A percentile compares a stretch with the other conserved stretches of the same genome.
These are phyloP conservation scores for Flaveria bidentis DNA, from an alignment of 129 eudicot species.

Conservation along the genomic window DNA sequence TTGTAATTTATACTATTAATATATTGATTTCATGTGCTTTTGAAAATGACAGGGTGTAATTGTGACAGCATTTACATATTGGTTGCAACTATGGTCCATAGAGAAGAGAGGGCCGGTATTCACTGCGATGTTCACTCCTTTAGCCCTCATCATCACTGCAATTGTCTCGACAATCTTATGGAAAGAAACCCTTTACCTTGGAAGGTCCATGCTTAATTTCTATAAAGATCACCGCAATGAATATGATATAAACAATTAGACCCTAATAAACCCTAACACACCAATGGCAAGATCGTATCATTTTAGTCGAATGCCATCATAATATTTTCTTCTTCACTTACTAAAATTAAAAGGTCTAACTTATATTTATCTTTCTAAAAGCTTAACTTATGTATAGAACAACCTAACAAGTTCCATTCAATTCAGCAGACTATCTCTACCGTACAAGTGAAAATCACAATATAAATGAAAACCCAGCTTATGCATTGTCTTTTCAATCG, in stretches of 20 bases:
- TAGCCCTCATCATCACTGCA: conserved; percentile 59
- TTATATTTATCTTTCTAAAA: no score
- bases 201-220: conserved; percentile 39
- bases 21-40: neutral
- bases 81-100: conserved; percentile 64
- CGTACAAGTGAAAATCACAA: no score
- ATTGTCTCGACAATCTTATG: conserved; percentile 51
- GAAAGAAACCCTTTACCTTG: conserved; percentile 58
- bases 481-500: no score
- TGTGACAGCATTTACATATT: conserved; percentile 58
- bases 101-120: conserved; percentile 67
- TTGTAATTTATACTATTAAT: neutral
- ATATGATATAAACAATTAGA: neutral
- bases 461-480: no score
- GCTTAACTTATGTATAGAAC: no score
- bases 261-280: neutral
- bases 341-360: no score
- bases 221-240: neutral
- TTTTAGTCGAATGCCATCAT: no score
- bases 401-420: no score
- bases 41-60: conserved; percentile 52
- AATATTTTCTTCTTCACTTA: no score
- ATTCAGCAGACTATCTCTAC: no score
- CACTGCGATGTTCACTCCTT: conserved; percentile 62
- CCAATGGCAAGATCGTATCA: no score